Base-by-base conservation (phyloP, 805 yeast genomes). In the Sugiyamaella smithiae region DNA sequence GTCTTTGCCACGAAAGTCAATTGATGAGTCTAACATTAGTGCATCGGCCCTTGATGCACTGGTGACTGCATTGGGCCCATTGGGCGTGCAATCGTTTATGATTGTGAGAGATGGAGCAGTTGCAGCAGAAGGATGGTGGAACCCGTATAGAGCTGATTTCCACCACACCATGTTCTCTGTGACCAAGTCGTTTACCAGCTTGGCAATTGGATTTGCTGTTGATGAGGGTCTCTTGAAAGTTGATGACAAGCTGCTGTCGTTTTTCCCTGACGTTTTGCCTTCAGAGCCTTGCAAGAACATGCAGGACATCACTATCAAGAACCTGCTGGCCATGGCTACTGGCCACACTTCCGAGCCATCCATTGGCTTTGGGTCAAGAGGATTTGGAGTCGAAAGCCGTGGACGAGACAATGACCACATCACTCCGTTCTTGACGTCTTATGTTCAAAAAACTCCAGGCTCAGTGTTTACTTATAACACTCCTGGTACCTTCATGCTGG, bases 71-170 rank as follows among this genome's bases (percentile, higher is more conserved):
- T 17, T 41, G 31, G 36, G n/a, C 3, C 9, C 25, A 6, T n/a
- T 26, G 16, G 23, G 40, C 16, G 23, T 5, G 14, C 43, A 46
- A 12, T 46, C 50, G 4, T 29, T 36, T 19, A 32, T 43, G 33
- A 43, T 46, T 45, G 41, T 37, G 3, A 31, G 43, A 8, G 37
- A 46, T 22, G 50, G 50, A 4, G 40, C 28, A 8, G 46, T 46
- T 9, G 31, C 43, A 16, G 40, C 44, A 20, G 54, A 71, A 74
- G 56, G 64, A 58, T 40, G 46, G 48, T 49, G 54, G 52, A 37
- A 24, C 31, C 54, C 54, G 3, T 49, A 40, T 25, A 11, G 17
- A 12, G 43, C 49, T 16, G 53, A 49, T 5, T 50, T 32, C 43
- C 19, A 23, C 9, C 52, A 49, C 29, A 5, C 35, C 16, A 43